A percentile compares a stretch with the other conserved stretches of the same genome.
phyloP scores from a whole-genome alignment of 306 rosid genomes.

The Urtica urens region DNA sequence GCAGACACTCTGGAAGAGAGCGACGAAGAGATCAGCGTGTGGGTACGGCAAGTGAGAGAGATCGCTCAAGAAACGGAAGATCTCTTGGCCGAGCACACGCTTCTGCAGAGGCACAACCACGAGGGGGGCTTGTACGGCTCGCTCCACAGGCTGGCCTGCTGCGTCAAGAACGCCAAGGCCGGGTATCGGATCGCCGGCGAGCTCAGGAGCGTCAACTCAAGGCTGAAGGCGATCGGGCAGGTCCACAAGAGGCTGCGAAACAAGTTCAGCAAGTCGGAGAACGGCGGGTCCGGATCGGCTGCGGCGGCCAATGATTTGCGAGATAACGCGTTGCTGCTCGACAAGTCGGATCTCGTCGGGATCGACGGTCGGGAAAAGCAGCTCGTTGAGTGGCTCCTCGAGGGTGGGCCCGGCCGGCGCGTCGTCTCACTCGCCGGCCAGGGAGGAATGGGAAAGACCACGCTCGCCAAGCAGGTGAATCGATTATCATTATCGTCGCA shows the following conservation, averaged over 20 bases:
- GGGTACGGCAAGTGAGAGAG: constrained; percentile 31
- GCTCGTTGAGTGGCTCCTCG: constrained; percentile 30
- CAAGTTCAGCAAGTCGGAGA: constrained; percentile 14
- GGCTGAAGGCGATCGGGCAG: constrained; percentile 11
- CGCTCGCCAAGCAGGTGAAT: constrained; percentile 51
- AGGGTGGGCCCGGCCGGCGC: constrained; percentile 18
- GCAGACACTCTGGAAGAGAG: constrained; percentile 25
- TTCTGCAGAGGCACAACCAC: constrained; percentile 19
- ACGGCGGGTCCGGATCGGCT: constrained; percentile 18
- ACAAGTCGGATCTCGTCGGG: constrained; percentile 47
- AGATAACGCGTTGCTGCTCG: constrained; percentile 54
- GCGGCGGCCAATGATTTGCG: constrained; percentile 32
- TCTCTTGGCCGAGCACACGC: constrained; percentile 21
- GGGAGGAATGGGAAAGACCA: constrained; percentile 70
- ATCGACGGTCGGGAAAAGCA: constrained; percentile 32
- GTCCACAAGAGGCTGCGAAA: constrained; percentile 19
- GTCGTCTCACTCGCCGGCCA: constrained; percentile 49
- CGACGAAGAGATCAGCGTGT: constrained; percentile 23
- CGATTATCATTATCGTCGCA: too few species aligned
- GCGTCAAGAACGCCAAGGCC: constrained; percentile 23
- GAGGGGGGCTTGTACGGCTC: constrained; percentile 16
- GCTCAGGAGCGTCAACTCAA: constrained; percentile 19
- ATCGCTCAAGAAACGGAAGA: constrained; percentile 31
- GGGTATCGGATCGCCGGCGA: constrained; percentile 14
- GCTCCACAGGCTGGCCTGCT: constrained; percentile 12